A percentile compares a stretch with the other conserved stretches of the same genome.
phyloP scores from a whole-genome alignment of 495 filamentous ascomycete genomes.

The Penicillium coffeae region DNA sequence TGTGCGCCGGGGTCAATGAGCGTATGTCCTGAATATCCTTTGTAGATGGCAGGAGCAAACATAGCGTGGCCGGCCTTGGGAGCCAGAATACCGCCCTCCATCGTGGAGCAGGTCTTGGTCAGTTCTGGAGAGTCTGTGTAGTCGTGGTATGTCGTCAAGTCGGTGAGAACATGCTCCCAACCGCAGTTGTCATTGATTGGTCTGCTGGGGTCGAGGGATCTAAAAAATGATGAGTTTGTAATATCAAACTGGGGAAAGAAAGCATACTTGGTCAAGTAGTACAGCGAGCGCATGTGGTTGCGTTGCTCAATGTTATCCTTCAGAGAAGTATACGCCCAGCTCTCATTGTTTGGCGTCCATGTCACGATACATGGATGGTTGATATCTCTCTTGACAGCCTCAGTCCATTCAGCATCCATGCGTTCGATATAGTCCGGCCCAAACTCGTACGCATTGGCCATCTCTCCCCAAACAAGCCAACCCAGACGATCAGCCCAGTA shows the following conservation, averaged over 20 bases:
- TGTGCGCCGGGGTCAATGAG: slow-evolving; percentile 39
- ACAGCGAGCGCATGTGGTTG: slow-evolving; percentile 54
- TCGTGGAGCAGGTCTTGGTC: slow-evolving; percentile 41
- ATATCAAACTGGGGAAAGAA: background rate
- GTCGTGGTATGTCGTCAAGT: slow-evolving; percentile 60
- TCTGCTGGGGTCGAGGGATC: slow-evolving; percentile 52
- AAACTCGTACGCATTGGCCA: slow-evolving; percentile 47
- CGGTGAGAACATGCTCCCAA: slow-evolving; percentile 57
- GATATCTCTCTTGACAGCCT: slow-evolving; percentile 53
- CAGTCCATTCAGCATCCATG: slow-evolving; percentile 54
- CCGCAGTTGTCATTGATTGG: slow-evolving; percentile 64
- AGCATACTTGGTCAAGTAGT: slow-evolving; percentile 55
- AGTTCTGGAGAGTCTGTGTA: slow-evolving; percentile 51
- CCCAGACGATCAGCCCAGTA: slow-evolving; percentile 42
- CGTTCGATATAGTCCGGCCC: slow-evolving; percentile 47
- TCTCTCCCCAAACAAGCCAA: slow-evolving; percentile 40
- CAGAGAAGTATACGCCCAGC: slow-evolving; percentile 54
- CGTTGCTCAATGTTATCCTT: slow-evolving; percentile 50
- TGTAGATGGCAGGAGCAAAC: slow-evolving; percentile 43
- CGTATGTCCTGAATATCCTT: slow-evolving; percentile 13
- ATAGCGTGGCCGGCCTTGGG: slow-evolving; percentile 41
- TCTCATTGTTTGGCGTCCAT: slow-evolving; percentile 61
- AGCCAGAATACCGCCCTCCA: slow-evolving; percentile 40
- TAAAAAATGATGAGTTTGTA: slow-evolving; percentile 4
- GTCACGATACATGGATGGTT: slow-evolving; percentile 59